Percentiles rank a stretch among this genome's conserved stretches.
Evolutionary conservation across 2,329 filamentous ascomycete species (phyloP).

Genomic region (Phialophora expanda): DNA sequence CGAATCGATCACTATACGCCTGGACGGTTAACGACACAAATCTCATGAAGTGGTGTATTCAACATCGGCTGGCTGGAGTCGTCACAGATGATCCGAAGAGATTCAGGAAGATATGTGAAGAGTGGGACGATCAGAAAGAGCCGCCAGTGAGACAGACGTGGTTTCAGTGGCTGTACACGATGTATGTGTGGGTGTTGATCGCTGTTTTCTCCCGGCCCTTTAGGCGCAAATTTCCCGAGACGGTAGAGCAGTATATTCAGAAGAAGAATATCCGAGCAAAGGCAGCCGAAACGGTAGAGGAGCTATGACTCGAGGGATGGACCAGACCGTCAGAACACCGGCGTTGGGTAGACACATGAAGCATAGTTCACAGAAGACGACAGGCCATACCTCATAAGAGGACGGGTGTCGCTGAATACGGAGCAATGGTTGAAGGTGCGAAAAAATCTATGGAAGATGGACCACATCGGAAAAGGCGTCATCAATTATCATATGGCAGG

Average conservation of each 20-base stretch:
- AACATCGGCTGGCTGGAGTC: constrained; percentile 72
- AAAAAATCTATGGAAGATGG: no score
- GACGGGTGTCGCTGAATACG: neutral
- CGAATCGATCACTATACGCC: constrained; percentile 67
- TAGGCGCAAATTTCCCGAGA: constrained; percentile 36
- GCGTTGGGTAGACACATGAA: neutral
- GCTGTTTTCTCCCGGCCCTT: constrained; percentile 31
- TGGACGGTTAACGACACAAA: constrained; percentile 87
- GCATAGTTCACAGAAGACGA: neutral
- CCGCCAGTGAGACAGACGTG: constrained; percentile 28
- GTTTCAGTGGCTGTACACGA: constrained; percentile 34
- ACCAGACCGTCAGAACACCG: neutral
- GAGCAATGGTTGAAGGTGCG: no score
- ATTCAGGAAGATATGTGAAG: constrained; percentile 52
- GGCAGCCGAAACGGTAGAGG: constrained; percentile 15
- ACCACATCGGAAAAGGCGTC: no score
- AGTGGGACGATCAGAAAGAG: constrained; percentile 34
- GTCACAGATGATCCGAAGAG: constrained; percentile 81
- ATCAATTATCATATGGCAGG: no score
- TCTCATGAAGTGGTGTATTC: constrained; percentile 82
- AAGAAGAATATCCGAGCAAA: constrained; percentile 24
- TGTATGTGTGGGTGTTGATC: constrained; percentile 37
- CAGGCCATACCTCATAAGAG: no score
- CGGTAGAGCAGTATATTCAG: constrained; percentile 30
- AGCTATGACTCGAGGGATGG: constrained; percentile 2